phyloP scores from a whole-genome alignment of 768 basidiomycete genomes.

The Boletus sp. region DNA sequence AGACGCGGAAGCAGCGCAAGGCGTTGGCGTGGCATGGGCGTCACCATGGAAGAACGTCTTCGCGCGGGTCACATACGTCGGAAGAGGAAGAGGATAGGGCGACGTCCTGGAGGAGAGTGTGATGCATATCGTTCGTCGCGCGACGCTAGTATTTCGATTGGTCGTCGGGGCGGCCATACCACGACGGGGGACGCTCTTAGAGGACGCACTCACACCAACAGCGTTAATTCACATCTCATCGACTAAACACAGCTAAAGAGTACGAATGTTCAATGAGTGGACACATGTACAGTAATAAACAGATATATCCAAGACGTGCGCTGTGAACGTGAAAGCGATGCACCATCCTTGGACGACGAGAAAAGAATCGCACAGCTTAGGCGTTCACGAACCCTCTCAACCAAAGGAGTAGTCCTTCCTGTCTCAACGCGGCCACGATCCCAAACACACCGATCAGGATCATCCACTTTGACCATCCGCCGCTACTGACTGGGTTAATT shows the following conservation, averaged over 20 bases:
- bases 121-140: too few relatives aligned
- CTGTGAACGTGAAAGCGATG: not conserved
- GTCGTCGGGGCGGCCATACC: too few relatives aligned
- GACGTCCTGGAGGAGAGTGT: conserved; percentile 17
- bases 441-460: conserved; percentile 7
- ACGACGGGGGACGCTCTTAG: not conserved
- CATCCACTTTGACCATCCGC: not conserved
- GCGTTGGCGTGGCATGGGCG: conserved; percentile 22
- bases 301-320: not conserved
- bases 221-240: too few relatives aligned
- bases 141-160: too few relatives aligned
- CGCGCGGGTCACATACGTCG: conserved; percentile 6
- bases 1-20: conserved; percentile 27
- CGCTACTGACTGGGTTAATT: not conserved
- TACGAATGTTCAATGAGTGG: not conserved
- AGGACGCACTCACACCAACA: not conserved
- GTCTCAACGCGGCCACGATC: conserved; percentile 4
- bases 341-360: too few relatives aligned
- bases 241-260: too few relatives aligned
- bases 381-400: not conserved
- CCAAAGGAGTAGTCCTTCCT: not conserved
- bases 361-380: not conserved
- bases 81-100: conserved; percentile 19
- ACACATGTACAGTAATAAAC: not conserved
- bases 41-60: not conserved